A percentile compares a stretch with the other conserved stretches of the same genome.
Conservation (phyloP, 208 protist species). For the Trypanosomatidae sp. region DNA sequence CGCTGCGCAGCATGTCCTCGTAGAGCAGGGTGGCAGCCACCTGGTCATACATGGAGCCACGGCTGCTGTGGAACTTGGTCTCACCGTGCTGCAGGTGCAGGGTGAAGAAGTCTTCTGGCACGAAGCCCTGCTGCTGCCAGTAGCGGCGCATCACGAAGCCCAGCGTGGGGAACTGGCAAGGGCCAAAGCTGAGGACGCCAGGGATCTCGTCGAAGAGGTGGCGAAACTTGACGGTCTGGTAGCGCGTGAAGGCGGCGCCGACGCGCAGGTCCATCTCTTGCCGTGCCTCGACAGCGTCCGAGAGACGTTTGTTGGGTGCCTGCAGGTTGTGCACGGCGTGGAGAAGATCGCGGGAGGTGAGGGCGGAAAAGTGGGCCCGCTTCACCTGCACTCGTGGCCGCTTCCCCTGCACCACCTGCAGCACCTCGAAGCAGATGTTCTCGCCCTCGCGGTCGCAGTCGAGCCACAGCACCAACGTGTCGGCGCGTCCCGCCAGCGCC, state of each 20-base stretch:
- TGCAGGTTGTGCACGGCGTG: slow-evolving; percentile 82
- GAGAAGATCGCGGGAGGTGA: slow-evolving; percentile 85
- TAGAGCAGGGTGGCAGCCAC: slow-evolving; percentile 70
- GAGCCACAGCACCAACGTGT: slow-evolving; percentile 93
- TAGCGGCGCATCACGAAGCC: slow-evolving; percentile 92
- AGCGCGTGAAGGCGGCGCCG: slow-evolving; percentile 96
- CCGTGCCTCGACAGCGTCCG: slow-evolving; percentile 94
- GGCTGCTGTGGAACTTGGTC: slow-evolving; percentile 51
- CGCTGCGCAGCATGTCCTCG: slow-evolving; percentile 61
- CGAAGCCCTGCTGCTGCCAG: slow-evolving; percentile 84
- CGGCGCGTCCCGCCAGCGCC: slow-evolving; percentile 53
- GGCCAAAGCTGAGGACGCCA: slow-evolving; percentile 91
- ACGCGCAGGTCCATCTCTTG: slow-evolving; percentile 97
- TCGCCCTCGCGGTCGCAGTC: slow-evolving; percentile 98
- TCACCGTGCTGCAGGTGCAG: slow-evolving; percentile 55
- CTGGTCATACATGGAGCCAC: slow-evolving; percentile 77
- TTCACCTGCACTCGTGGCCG: slow-evolving; percentile 57
- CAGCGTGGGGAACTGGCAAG: slow-evolving; percentile 96
- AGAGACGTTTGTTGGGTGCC: slow-evolving; percentile 83
- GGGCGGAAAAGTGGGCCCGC: slow-evolving; percentile 92
- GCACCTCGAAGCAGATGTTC: slow-evolving; percentile 98
- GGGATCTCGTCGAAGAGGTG: slow-evolving; percentile 70
- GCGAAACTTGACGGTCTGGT: slow-evolving; percentile 85
- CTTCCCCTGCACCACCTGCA: slow-evolving; percentile 61
- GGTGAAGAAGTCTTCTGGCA: slow-evolving; percentile 82